Evolutionary conservation across 805 yeast species (phyloP), one percentile per base, ranked within the genome.

Genomic region (Starmerella tilneyi): DNA sequence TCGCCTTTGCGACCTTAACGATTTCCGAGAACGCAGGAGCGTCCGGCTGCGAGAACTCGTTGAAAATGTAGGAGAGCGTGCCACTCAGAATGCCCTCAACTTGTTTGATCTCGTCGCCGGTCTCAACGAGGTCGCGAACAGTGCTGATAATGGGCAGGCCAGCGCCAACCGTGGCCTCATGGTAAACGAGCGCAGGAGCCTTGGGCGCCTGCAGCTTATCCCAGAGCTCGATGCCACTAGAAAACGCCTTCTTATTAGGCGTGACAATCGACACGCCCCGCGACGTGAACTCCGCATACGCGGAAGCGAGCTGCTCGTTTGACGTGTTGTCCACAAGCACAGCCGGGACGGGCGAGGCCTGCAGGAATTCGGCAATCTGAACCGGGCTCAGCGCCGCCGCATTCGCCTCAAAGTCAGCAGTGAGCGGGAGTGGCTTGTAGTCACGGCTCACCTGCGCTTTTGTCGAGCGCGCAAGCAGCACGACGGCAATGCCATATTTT

Each of bases 161-260:
- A 34, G 99, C 99, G 61, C 97, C 97, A 48, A 92, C 97, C 7
- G 96, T 85, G 41, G 98, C 94, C 72, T 92, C 99, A 61, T 92
- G 98, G 72, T 86, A 89, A 36, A 86, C 94, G 52, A 89, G 71
- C 32, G 85, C 88, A 41, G 78, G 79, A 37, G 73, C 70, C 38
- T 74, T 71, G 31, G 68, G 65, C 30, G 70, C 72, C 28, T 81
- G 73, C 45, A 92, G 76, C 42, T 73, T 71, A 46, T 84, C 74
- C 96, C 97, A 92, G 11, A 79, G 66, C 20, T 68, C 63, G 50
- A 82, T 65, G 45, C 76, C 81, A 34, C 86, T 73, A 9, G 96
- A 86, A 61, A 92, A 92, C 0, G 94, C 99, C 72, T 92, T 92
- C 67, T 92, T 92, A 73, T 92, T 92, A 55, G 99, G 99, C 36